A percentile compares a stretch with the other conserved stretches of the same genome.
Conservation (phyloP, 2,329 filamentous ascomycete species). For the Aquanectria penicillioides region DNA sequence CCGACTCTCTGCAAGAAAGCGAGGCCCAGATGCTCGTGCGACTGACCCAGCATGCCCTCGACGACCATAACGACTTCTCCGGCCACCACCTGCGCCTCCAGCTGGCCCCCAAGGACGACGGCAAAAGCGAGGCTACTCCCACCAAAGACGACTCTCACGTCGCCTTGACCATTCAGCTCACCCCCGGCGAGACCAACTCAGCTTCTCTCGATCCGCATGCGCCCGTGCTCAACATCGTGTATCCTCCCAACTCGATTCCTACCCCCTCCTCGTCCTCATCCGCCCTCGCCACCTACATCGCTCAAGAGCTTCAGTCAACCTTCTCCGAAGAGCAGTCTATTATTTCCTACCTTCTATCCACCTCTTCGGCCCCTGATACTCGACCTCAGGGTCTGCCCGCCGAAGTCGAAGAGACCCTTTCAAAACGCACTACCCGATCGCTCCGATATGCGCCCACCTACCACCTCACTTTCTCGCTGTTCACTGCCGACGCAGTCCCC, state of each 20-base stretch:
- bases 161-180: slow-evolving; percentile 77
- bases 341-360: slow-evolving; percentile 78
- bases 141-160: slow-evolving; percentile 58
- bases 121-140: slow-evolving; percentile 25
- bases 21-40: slow-evolving; percentile 80
- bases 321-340: slow-evolving; percentile 92
- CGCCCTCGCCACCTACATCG: slow-evolving; percentile 79
- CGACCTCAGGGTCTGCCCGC: slow-evolving; percentile 58
- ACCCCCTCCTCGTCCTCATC: slow-evolving; percentile 76
- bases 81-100: slow-evolving; percentile 78
- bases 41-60: slow-evolving; percentile 85
- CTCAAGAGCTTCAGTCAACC: slow-evolving; percentile 77
- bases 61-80: slow-evolving; percentile 87
- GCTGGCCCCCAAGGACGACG: slow-evolving; percentile 43
- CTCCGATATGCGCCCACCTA: slow-evolving; percentile 94
- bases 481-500: slow-evolving; percentile 80
- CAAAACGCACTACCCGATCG: slow-evolving; percentile 81
- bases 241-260: slow-evolving; percentile 75
- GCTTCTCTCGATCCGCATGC: slow-evolving; percentile 75
- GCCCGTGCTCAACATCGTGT: slow-evolving; percentile 80
- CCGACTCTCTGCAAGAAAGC: slow-evolving; percentile 69
- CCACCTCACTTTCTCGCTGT: slow-evolving; percentile 94
- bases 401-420: slow-evolving; percentile 65
- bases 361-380: slow-evolving; percentile 58
- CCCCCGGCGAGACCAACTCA: slow-evolving; percentile 68